These are phyloP conservation scores for Calonectria honghensis DNA, from an alignment of 2,329 filamentous ascomycete genomes.

Conservation along the genomic window DNA sequence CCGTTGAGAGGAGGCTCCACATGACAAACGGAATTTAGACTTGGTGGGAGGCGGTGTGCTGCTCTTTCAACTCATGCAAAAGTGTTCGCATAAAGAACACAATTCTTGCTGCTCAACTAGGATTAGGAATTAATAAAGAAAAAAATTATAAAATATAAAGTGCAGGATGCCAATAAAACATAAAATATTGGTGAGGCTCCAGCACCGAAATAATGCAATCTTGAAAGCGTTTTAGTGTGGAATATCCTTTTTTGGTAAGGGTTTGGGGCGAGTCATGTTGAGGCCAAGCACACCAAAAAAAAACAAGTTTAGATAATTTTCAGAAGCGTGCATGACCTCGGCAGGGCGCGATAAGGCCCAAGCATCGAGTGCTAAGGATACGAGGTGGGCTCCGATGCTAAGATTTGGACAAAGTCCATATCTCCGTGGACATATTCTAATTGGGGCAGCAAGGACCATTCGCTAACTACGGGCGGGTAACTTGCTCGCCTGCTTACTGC, in stretches of 20 bases:
- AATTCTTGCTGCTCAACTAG: background rate
- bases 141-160: background rate
- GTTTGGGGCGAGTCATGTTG: conserved; percentile 12
- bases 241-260: conserved; percentile 7
- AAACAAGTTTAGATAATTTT: background rate
- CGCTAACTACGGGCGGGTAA: background rate
- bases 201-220: background rate
- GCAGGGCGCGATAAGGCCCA: conserved; percentile 19
- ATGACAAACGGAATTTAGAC: background rate
- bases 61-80: background rate
- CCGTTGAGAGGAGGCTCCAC: conserved; percentile 14
- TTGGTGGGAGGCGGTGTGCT: conserved; percentile 20
- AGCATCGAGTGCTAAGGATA: conserved; percentile 6
- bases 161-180: background rate
- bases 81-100: background rate
- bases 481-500: background rate
- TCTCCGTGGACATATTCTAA: background rate
- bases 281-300: background rate
- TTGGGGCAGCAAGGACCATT: background rate
- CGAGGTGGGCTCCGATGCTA: conserved; percentile 14
- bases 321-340: conserved; percentile 18
- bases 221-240: background rate
- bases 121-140: background rate
- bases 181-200: background rate
- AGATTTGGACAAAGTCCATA: background rate